Base-by-base conservation (phyloP, 495 filamentous ascomycete genomes). In the Cercophora sp. region DNA sequence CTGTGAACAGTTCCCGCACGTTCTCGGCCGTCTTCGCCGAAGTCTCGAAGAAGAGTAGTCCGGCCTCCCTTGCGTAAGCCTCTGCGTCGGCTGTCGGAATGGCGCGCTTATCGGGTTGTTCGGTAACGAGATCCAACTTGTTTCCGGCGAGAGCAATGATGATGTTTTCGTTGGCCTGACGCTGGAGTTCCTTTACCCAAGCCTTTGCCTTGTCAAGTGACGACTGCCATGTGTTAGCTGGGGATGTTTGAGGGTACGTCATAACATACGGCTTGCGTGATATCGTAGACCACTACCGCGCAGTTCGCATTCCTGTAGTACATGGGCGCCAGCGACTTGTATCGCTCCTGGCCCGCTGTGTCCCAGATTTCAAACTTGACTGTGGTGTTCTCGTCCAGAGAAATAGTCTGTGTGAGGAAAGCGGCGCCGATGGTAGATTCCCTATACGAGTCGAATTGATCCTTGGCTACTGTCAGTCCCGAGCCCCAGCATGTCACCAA, bases 291-390 rank as follows among this genome's bases (percentile, higher is more conserved):
- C 22, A 98, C 93, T 31, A 98, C 92, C 16, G 93, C 93, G 70
- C 93, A 96, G 82, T 98, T 96, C 36, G 93, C 93, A 70, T 98
- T 98, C 58, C 93, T 79, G 71, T 98, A 98, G 76, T 98, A 98
- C 93, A 98, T 98, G 48, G 93, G 93, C 43, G 93, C 94, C 56
- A 98, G 75, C 5, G 92, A 96, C 80, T 96, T 97, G 76, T 96
- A 98, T 60, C 93, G 81, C 66, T 98, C 93, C 76, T 98, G 93
- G 49, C 93, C 93, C 40, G 93, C 93, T 16, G 93, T 98, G 73
- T 98, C 93, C 93, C 93, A 98, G 65, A 98, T 98, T 76, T 98
- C 93, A 65, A 98, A 98, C 76, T 98, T 98, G 69, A 98, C 92
- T 35, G 93, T 98, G 55, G 93, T 96, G 67, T 81, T 89, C 66